Conservation (phyloP, 306 rosid genomes). For the Argentina anserina region DNA sequence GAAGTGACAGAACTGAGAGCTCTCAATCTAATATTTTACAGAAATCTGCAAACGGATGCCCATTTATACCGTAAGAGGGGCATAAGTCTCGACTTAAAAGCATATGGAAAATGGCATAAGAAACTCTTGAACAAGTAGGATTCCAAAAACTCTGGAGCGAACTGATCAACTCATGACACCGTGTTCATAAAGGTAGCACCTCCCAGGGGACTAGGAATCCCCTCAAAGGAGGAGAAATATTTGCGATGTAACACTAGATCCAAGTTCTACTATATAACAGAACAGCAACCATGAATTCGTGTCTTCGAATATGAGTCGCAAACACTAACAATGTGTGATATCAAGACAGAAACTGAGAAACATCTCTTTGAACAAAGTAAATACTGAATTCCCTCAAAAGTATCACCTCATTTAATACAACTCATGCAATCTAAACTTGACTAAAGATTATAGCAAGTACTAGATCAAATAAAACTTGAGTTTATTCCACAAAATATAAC, state of each 20-base stretch:
- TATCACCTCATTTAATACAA: slow-evolving; percentile 31
- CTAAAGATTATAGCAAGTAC: background rate
- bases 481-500: slow-evolving; percentile 23
- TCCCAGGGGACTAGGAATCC: background rate
- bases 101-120: too few species aligned
- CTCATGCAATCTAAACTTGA: slow-evolving; percentile 11
- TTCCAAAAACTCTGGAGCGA: too few species aligned
- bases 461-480: slow-evolving; percentile 13
- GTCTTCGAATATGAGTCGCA: background rate
- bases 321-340: background rate
- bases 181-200: background rate
- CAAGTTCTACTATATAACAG: background rate
- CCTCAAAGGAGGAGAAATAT: background rate
- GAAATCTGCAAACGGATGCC: too few species aligned
- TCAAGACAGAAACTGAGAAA: slow-evolving; percentile 11
- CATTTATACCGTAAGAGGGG: too few species aligned
- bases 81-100: too few species aligned
- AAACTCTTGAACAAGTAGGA: too few species aligned
- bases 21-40: too few species aligned
- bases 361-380: slow-evolving; percentile 13
- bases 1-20: too few species aligned
- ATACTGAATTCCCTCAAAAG: slow-evolving; percentile 17
- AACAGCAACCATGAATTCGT: background rate
- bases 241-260: background rate
- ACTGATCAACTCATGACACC: background rate